Conservation (phyloP, 1,284 basidiomycete species). For the Sporisorium sorghi region DNA sequence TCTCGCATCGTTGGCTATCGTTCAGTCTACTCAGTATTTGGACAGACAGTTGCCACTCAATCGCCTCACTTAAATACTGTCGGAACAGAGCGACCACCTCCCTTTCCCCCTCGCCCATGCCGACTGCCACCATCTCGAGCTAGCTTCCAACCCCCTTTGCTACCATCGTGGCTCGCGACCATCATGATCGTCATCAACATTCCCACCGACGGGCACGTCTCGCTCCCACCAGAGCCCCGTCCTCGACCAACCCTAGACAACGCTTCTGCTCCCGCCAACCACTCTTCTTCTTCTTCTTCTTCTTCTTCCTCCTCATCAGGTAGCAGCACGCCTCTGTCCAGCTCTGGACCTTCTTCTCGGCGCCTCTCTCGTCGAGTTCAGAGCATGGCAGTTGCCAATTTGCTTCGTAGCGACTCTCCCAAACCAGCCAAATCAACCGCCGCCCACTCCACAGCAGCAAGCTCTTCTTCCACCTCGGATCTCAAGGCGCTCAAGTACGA, state of each 20-base stretch:
- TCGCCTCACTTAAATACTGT: neutral
- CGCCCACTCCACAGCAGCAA: neutral
- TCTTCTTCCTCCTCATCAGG: slow-evolving; percentile 27
- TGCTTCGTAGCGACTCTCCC: slow-evolving; percentile 23
- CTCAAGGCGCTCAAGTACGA: slow-evolving; percentile 56
- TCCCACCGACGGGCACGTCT: slow-evolving; percentile 25
- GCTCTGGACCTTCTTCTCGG: slow-evolving; percentile 18
- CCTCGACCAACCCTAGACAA: slow-evolving; percentile 17
- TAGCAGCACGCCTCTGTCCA: slow-evolving; percentile 11
- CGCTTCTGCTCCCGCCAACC: slow-evolving; percentile 1
- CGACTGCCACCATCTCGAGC: neutral
- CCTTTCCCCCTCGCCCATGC: slow-evolving; percentile 2
- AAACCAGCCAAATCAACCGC: slow-evolving; percentile 2
- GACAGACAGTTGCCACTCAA: no score
- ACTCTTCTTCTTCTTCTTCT: slow-evolving; percentile 28
- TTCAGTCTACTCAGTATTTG: no score
- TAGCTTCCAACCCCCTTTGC: neutral
- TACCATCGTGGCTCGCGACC: neutral
- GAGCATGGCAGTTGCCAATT: slow-evolving; percentile 40
- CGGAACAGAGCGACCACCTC: neutral
- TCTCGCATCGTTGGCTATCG: neutral
- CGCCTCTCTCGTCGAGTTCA: slow-evolving; percentile 45
- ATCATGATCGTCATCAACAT: slow-evolving; percentile 49
- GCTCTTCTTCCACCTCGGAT: slow-evolving; percentile 34
- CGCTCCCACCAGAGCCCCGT: slow-evolving; percentile 45